Evolutionary conservation across 164 flowering plant genomes (phyloP).

Genomic region (Vitis rupestris): DNA sequence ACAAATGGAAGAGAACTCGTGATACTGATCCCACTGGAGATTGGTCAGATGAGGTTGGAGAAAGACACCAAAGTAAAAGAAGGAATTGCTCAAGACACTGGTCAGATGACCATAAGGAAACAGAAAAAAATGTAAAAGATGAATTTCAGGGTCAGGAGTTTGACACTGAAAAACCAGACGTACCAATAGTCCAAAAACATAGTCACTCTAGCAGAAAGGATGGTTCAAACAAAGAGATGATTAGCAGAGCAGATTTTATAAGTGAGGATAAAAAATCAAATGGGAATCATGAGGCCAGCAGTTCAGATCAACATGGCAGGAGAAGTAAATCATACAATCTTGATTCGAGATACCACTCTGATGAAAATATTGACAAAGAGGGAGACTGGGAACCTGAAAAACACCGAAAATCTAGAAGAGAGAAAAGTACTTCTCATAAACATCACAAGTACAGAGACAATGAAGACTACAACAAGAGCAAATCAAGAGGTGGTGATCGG

Average conservation of each 20-base stretch:
- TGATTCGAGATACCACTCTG: conserved; percentile 3
- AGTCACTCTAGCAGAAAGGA: conserved; percentile 20
- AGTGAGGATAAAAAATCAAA: conserved; percentile 2
- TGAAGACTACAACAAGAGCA: too few relatives aligned
- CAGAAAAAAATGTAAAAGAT: conserved; percentile 5
- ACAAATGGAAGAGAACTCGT: too few relatives aligned
- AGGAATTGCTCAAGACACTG: too few relatives aligned
- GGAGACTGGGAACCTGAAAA: conserved; percentile 11
- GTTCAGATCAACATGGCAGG: conserved; percentile 3
- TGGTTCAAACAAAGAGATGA: conserved; percentile 4
- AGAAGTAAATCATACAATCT: conserved; percentile 6
- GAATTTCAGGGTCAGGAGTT: conserved; percentile 3
- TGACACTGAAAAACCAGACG: conserved; percentile 3
- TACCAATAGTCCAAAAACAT: conserved; percentile 1
- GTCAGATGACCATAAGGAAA: conserved; percentile 3
- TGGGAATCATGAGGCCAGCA: conserved; percentile 10
- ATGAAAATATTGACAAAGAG: neutral
- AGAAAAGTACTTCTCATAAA: too few relatives aligned
- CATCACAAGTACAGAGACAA: too few relatives aligned
- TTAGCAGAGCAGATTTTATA: neutral
- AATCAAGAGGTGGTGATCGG: too few relatives aligned
- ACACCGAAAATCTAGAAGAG: too few relatives aligned
- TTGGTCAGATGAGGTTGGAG: too few relatives aligned
- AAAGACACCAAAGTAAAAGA: too few relatives aligned
- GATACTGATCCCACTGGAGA: too few relatives aligned